These are phyloP conservation scores for Anisogramma anomala DNA, from an alignment of 2,329 filamentous ascomycete species.

Conservation along the genomic window DNA sequence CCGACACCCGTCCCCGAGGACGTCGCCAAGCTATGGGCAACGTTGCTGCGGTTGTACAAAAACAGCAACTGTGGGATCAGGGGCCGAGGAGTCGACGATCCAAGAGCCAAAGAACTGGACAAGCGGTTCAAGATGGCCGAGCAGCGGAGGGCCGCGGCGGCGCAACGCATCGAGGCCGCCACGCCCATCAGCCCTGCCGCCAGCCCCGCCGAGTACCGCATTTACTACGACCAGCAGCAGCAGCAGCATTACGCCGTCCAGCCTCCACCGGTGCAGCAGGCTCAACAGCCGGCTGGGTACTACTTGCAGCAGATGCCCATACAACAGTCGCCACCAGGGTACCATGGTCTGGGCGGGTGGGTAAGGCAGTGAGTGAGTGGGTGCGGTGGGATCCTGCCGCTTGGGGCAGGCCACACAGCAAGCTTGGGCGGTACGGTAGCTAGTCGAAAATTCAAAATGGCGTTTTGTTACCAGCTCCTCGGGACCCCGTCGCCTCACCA, in stretches of 20 bases:
- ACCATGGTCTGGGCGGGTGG: conserved; percentile 9
- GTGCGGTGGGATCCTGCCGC: no score
- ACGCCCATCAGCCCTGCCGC: conserved; percentile 20
- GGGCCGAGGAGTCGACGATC: conserved; percentile 76
- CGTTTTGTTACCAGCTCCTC: no score
- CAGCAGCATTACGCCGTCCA: neutral
- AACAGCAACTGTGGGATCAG: conserved; percentile 99
- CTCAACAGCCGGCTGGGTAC: conserved; percentile 9
- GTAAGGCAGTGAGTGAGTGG: no score
- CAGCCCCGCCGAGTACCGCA: conserved; percentile 12
- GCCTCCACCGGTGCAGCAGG: neutral
- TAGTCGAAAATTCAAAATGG: no score
- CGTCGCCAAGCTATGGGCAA: conserved; percentile 70
- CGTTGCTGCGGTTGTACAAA: conserved; percentile 84
- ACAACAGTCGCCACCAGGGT: conserved; percentile 4
- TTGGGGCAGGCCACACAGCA: no score
- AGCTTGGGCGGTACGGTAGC: no score
- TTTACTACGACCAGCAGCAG: conserved; percentile 17
- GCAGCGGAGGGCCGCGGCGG: conserved; percentile 4
- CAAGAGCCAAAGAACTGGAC: conserved; percentile 32
- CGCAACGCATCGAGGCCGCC: no score
- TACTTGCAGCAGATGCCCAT: conserved; percentile 4
- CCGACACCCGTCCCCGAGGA: conserved; percentile 38
- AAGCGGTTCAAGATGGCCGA: neutral
- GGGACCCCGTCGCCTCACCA: no score